Evolutionary conservation across 371 early-diverging fungal genomes (phyloP), one percentile per base, ranked within the genome.

Genomic region (Thermomucor indicae-seudaticae): DNA sequence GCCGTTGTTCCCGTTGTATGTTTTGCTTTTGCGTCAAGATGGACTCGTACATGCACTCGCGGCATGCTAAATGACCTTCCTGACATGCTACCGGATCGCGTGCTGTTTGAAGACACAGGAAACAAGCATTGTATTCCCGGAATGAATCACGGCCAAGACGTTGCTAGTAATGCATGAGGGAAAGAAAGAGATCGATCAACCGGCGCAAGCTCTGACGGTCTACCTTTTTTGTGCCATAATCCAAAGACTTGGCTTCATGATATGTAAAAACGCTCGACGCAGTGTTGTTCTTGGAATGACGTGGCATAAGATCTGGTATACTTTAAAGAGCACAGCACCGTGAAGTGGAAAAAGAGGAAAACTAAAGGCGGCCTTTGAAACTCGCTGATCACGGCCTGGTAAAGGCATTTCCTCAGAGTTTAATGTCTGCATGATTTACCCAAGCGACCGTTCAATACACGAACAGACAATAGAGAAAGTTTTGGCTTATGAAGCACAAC

Each of bases 211-310:
- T 17, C 3, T 16, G 42, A 17, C 0, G 6, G 46, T 35, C 42
- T 70, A 87, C 88, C 70, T 81, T 89, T 64, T 92, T 86, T 0
- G 95, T 94, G 29, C 98, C 98, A 63, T 96, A 96, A 34, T 89
- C 86, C 5, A 92, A 74, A 65, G 85, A 83, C 51, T 87, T 77
- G 29, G 87, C 72, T 66, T 96, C 98, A 22, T 91, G 93, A 65
- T 92, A 88, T 12, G 97, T 97, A 65, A 96, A 97, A 49, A 91
- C 90, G 32, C 92, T 88, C n/a, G 85, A 79, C 11, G 96, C 92
- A 0, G 94, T 97, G 70, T 95, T 94, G 72, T 96, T 96, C 63
- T 95, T 96, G 6, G 95, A 95, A 67, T 97, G 98, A 24, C 96
- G 81, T 41, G 88, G 83, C 92, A 92, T 92, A n/a, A n/a, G n/a